A percentile compares a stretch with the other conserved stretches of the same genome.
phyloP scores from a whole-genome alignment of 2,329 filamentous ascomycete species.

The Dactylellina parvicollis region DNA sequence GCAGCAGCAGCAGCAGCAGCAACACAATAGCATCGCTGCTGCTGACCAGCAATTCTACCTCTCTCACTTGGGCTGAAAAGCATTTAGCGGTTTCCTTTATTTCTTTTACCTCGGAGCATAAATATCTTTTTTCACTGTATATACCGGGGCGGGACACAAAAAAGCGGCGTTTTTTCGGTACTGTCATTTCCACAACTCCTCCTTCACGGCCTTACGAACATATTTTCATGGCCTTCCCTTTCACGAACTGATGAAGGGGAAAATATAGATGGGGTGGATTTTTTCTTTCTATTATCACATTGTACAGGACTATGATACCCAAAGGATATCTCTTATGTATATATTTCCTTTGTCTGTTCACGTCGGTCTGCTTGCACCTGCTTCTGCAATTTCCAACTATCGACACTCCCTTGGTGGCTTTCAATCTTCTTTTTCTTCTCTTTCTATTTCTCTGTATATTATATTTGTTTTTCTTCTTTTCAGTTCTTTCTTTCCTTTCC shows the following conservation, averaged over 20 bases:
- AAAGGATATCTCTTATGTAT: constrained; percentile 55
- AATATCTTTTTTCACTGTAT: constrained; percentile 48
- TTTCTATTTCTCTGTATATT: constrained; percentile 43
- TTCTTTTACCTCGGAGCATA: constrained; percentile 45
- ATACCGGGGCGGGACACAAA: constrained; percentile 51
- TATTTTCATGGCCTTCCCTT: constrained; percentile 35
- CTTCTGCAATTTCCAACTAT: constrained; percentile 39
- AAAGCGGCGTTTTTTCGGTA: constrained; percentile 54
- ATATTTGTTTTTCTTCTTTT: constrained; percentile 16
- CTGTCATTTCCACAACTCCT: constrained; percentile 43
- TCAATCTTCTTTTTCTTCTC: constrained; percentile 15
- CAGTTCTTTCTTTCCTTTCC: constrained; percentile 8
- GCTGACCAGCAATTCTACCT: constrained; percentile 53
- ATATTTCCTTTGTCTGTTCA: constrained; percentile 44
- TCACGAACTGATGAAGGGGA: constrained; percentile 51
- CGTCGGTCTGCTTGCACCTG: constrained; percentile 41
- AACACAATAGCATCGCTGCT: constrained; percentile 31
- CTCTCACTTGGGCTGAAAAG: constrained; percentile 54
- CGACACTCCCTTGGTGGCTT: constrained; percentile 49
- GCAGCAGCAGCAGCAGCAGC: constrained; percentile 41
- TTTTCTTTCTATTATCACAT: constrained; percentile 21
- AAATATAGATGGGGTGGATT: constrained; percentile 46
- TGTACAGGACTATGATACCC: constrained; percentile 55
- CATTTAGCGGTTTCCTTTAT: constrained; percentile 51
- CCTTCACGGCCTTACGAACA: constrained; percentile 34